Conservation (phyloP, 2,329 filamentous ascomycete genomes). For the Calycina herbarum region DNA sequence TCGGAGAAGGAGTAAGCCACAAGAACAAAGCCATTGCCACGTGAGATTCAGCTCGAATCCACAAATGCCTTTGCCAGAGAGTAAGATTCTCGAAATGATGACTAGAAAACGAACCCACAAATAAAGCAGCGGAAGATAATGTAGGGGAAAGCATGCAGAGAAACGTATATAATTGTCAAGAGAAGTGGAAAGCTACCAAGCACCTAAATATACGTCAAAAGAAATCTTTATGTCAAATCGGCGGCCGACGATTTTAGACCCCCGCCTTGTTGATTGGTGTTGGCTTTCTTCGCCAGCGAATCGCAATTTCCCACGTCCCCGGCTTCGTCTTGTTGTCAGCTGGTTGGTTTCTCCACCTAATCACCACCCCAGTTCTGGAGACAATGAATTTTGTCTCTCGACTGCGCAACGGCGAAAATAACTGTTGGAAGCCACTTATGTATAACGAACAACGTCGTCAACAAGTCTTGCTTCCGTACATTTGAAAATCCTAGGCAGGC, state of each 20-base stretch:
- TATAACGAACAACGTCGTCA: not conserved
- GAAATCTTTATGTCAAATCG: not conserved
- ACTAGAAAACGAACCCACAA: not conserved
- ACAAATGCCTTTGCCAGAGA: not conserved
- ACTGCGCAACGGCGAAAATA: not conserved
- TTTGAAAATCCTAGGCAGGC: conserved; percentile 41
- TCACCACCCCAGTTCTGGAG: not conserved
- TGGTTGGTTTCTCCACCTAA: not conserved
- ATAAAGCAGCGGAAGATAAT: not conserved
- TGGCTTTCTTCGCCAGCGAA: not conserved
- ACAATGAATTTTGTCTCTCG: not conserved
- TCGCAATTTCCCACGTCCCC: not conserved
- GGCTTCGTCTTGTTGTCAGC: not conserved
- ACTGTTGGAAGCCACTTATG: not conserved
- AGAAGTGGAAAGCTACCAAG: not conserved
- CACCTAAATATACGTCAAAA: not conserved
- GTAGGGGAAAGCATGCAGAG: too few relatives aligned
- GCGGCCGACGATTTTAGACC: not conserved
- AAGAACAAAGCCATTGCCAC: not conserved
- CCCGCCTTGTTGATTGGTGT: not conserved
- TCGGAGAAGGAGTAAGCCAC: not conserved
- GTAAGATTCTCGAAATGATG: not conserved
- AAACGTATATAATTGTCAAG: not conserved
- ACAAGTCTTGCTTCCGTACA: not conserved
- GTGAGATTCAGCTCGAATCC: not conserved